Evolutionary conservation across 257 asterid genomes (phyloP), one percentile per base, ranked within the genome.

Genomic region (Solanum phureja): DNA sequence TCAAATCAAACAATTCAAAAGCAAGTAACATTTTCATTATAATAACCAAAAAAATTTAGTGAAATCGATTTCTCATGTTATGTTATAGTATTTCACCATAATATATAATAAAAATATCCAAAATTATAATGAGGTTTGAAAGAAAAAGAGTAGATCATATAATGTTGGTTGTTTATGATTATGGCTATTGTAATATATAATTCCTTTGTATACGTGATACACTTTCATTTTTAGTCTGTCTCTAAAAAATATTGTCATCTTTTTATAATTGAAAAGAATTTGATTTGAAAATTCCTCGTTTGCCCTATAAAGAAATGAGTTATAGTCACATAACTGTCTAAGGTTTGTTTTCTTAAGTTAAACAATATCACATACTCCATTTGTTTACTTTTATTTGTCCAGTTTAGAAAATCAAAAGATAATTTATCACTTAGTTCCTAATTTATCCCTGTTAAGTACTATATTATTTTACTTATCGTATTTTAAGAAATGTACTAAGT

Each of bases 101-200:
- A 40, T 40, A 40, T 40, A 6, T 11, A 6, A 68, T 12, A 27
- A 12, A 27, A 68, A 27, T 27, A 66, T 66, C 4, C 19, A 11
- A 24, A 66, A 60, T 60, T 24, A 24, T 60, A 24, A n/a, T 64
- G 33, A 64, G 7, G 33, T 24, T n/a, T 11, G 16, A 66, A 86
- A 86, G 24, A 52, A 42, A 11, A 23, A 31, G 38, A 87, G 56
- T 34, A 11, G 11, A 74, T 7, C 62, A 52, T 75, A 38, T 16
- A 76, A 38, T 40, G 33, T 87, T 86, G 74, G 64, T 38, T 83
- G 75, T 49, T 16, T 49, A 49, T 29, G 90, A 60, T 90, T 88
- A 75, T 91, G 95, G 92, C 62, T 18, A 52, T 91, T 68, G 6
- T 13, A 6, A 13, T 31, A 91, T 92, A 90, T 89, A 86, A 87